phyloP scores from a whole-genome alignment of 371 early-diverging fungal genomes.

The Rozella allomycis region DNA sequence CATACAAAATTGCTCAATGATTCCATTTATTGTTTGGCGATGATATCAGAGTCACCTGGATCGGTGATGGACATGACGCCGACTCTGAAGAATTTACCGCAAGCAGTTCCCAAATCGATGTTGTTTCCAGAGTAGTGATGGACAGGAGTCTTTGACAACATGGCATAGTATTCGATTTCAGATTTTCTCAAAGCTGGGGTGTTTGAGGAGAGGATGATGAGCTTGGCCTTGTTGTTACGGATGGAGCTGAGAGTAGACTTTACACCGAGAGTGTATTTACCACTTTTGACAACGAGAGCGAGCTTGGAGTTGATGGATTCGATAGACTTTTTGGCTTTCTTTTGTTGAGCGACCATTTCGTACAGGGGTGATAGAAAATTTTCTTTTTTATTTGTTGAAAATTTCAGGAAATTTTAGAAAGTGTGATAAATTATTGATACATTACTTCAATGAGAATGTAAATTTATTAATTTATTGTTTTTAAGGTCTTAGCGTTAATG shows the following conservation, averaged over 20 bases:
- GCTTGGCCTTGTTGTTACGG: conserved; percentile 93
- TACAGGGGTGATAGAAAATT: too few species aligned
- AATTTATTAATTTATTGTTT: too few species aligned
- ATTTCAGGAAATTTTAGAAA: too few species aligned
- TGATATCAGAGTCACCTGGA: conserved; percentile 84
- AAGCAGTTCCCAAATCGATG: conserved; percentile 96
- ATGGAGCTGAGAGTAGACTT: conserved; percentile 90
- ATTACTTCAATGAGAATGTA: too few species aligned
- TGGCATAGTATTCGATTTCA: conserved; percentile 98
- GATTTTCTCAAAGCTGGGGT: conserved; percentile 96
- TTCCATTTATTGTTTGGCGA: too few species aligned
- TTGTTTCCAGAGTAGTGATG: conserved; percentile 96
- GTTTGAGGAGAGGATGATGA: conserved; percentile 93
- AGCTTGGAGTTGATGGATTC: conserved; percentile 95
- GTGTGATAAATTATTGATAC: too few species aligned
- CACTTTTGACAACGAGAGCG: conserved; percentile 95
- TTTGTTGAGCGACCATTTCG: conserved; percentile 3
- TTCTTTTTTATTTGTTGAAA: too few species aligned
- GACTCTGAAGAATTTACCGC: conserved; percentile 97
- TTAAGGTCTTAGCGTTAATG: too few species aligned
- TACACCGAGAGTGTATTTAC: conserved; percentile 92
- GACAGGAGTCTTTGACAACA: conserved; percentile 97
- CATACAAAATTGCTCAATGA: too few species aligned
- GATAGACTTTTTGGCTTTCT: conserved; percentile 2
- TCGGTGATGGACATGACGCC: conserved; percentile 89